Base-by-base conservation (phyloP, 1,284 basidiomycete genomes). In the Trametes polyzona region DNA sequence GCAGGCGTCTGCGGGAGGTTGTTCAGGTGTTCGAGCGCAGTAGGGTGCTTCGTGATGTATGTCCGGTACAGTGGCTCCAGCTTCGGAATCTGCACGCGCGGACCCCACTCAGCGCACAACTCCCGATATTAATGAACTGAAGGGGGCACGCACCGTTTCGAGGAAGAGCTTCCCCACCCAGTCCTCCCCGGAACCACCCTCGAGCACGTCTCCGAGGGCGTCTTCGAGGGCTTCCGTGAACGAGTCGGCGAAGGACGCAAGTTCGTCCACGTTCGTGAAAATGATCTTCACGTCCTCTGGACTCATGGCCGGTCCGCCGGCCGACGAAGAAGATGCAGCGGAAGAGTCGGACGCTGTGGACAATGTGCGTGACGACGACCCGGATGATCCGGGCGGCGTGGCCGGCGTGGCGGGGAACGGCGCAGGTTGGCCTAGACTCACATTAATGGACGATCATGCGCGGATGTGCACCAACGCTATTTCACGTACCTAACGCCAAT, bases 31-130 rank as follows among this genome's bases (percentile, higher is more conserved):
- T 83, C 77, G 52, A 92, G 80, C 3, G 95, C 93, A 3, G 80
- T 80, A 1, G 91, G 82, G 69, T 97, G 95, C 37, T 88, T 84
- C 3, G 92, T 90, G 72, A 96, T 97, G 75, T 97, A 97, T 23
- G 83, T 78, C 68, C 86, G 89, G 73, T 95, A 97, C 16, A 90
- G 83, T 4, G 83, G 82, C 67, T 93, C 89, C 59, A 97, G 78
- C 32, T 82, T 79, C 8, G 92, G 86, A 43, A 93, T 86, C 89
- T 95, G 67, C 1, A 30, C 57, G 14, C 17, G 27, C 26, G 47
- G 41, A 26, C 35, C 30, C 27, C 14, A 27, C 32, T 56, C 41
- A 50, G 47, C 47, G 27, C 37, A 40, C 55, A 46, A 43, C 37
- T 14, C 41, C 51, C 52, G 55, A 47, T 10, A 55, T 43, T 17